Evolutionary conservation across 2,329 filamentous ascomycete species (phyloP).

Genomic region (Colletotrichum trifolii): DNA sequence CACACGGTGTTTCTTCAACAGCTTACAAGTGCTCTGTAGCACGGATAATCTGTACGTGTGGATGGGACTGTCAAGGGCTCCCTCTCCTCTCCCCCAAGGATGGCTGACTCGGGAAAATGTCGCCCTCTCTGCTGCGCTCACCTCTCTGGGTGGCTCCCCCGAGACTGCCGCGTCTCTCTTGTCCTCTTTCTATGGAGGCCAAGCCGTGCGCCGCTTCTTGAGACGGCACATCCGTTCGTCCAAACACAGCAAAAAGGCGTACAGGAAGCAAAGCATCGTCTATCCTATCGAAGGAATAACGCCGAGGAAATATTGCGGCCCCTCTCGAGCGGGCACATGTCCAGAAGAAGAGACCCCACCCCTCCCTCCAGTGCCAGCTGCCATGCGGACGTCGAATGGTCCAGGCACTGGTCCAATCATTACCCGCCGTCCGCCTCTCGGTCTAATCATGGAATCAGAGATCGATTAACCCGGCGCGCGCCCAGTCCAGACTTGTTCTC

Average conservation of each 20-base stretch:
- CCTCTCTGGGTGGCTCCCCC: too few relatives aligned
- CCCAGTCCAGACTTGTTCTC: slow-evolving; percentile 7
- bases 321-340: not conserved
- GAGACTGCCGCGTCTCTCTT: not conserved
- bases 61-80: too few relatives aligned
- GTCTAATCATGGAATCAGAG: slow-evolving; percentile 14
- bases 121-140: not conserved
- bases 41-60: not conserved
- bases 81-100: not conserved
- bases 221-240: slow-evolving; percentile 34
- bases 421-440: not conserved
- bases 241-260: slow-evolving; percentile 25
- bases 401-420: slow-evolving; percentile 1
- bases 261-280: slow-evolving; percentile 13
- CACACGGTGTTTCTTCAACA: slow-evolving; percentile 24
- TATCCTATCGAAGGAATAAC: slow-evolving; percentile 20
- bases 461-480: slow-evolving; percentile 23
- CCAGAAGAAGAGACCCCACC: not conserved
- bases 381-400: slow-evolving; percentile 11
- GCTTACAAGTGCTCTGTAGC: slow-evolving; percentile 6
- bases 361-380: not conserved
- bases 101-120: not conserved
- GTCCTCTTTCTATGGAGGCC: not conserved
- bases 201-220: slow-evolving; percentile 10
- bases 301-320: slow-evolving; percentile 1